phyloP scores from a whole-genome alignment of 2,329 filamentous ascomycete species.

The Tympanopsis confertula region DNA sequence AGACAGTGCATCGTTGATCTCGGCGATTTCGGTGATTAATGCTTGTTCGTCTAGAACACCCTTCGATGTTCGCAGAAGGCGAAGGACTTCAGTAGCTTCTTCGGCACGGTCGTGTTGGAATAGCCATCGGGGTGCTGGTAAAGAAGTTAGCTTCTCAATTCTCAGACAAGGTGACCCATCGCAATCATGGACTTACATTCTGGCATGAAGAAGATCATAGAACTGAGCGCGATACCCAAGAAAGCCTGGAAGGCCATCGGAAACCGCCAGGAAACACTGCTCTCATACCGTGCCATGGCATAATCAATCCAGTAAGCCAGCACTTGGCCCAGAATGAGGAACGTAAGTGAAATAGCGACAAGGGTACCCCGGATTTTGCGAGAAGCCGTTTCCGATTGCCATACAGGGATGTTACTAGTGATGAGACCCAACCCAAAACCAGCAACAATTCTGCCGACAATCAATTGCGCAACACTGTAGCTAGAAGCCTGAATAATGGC shows the following conservation, averaged over 20 bases:
- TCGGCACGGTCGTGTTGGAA: neutral
- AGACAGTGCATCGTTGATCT: slow-evolving; percentile 17
- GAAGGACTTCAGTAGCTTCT: neutral
- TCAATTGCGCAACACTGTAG: slow-evolving; percentile 27
- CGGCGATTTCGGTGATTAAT: slow-evolving; percentile 12
- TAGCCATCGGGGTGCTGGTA: slow-evolving; percentile 14
- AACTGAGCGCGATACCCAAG: slow-evolving; percentile 24
- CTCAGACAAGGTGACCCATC: slow-evolving; percentile 21
- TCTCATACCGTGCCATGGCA: slow-evolving; percentile 17
- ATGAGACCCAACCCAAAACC: slow-evolving; percentile 33
- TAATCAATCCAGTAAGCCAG: slow-evolving; percentile 34
- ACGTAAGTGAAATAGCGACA: slow-evolving; percentile 33
- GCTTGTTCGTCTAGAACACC: slow-evolving; percentile 8
- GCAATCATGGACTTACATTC: slow-evolving; percentile 31
- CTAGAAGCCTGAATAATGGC: slow-evolving; percentile 30
- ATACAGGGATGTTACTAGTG: slow-evolving; percentile 30
- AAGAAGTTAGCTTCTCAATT: slow-evolving; percentile 23
- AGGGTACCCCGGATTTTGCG: slow-evolving; percentile 24
- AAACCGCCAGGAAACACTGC: slow-evolving; percentile 24
- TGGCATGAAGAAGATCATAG: slow-evolving; percentile 23
- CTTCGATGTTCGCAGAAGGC: neutral
- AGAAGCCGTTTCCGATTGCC: slow-evolving; percentile 28
- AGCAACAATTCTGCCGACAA: slow-evolving; percentile 32
- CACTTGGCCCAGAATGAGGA: slow-evolving; percentile 31
- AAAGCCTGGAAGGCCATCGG: slow-evolving; percentile 28